Evolutionary conservation across 2,329 filamentous ascomycete species (phyloP).

Genomic region (Penicillium sp.): DNA sequence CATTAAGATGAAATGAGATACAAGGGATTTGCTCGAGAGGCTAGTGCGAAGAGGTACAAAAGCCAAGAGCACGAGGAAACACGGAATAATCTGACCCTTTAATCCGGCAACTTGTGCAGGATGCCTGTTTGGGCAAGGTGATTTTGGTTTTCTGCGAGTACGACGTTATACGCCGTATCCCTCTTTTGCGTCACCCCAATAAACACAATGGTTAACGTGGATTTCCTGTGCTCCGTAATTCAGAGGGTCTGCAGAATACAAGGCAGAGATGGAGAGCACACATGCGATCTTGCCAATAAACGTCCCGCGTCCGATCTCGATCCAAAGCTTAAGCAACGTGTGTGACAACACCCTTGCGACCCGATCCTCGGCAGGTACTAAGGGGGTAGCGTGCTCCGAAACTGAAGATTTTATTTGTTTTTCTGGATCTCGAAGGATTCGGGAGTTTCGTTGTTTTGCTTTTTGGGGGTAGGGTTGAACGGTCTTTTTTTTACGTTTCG

Average conservation of each 20-base stretch:
- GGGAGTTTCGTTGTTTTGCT: background rate
- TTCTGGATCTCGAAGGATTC: background rate
- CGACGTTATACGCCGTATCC: background rate
- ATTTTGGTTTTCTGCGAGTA: background rate
- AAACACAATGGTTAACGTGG: background rate
- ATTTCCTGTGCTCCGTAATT: background rate
- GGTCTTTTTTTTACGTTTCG: background rate
- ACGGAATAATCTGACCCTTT: background rate
- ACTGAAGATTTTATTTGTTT: conserved; percentile 7
- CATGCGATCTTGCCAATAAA: conserved; percentile 22
- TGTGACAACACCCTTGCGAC: conserved; percentile 9
- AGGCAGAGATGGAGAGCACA: background rate
- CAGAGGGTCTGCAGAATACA: background rate
- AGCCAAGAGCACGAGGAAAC: too few species aligned
- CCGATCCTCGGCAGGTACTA: conserved; percentile 10
- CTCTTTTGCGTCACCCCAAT: conserved; percentile 5
- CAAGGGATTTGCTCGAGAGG: background rate
- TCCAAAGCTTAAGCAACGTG: conserved; percentile 25
- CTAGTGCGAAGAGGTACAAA: background rate
- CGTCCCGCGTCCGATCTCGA: conserved; percentile 24
- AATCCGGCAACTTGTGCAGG: conserved; percentile 15
- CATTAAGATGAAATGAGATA: background rate
- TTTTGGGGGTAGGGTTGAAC: background rate
- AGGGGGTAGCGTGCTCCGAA: conserved; percentile 17
- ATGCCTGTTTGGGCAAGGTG: conserved; percentile 24